Conservation (phyloP, 2,329 filamentous ascomycete genomes). For the Tolypocladium sp. region DNA sequence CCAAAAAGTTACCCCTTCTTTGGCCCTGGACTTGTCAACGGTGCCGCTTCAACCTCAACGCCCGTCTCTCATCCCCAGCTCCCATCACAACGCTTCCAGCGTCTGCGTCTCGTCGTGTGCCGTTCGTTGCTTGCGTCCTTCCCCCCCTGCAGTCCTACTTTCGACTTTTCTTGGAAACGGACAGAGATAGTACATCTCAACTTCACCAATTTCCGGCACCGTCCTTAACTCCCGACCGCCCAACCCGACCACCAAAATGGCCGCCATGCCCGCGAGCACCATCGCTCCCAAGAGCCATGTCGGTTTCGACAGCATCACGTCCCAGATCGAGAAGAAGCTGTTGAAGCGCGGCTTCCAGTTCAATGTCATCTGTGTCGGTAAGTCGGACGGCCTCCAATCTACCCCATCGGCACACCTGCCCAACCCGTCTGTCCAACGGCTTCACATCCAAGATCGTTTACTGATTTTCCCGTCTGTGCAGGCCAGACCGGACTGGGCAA, state of each 20-base stretch:
- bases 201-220: constrained; percentile 12
- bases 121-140: constrained; percentile 3
- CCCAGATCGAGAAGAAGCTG: constrained; percentile 98
- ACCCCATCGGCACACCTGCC: neutral
- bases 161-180: constrained; percentile 26
- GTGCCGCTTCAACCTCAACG: constrained; percentile 3
- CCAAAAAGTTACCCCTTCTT: constrained; percentile 26
- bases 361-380: constrained; percentile 99
- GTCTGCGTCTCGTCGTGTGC: constrained; percentile 1
- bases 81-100: constrained; percentile 2
- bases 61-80: constrained; percentile 1
- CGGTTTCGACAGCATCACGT: constrained; percentile 99
- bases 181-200: constrained; percentile 11
- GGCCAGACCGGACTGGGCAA: constrained; percentile 98
- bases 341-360: constrained; percentile 99
- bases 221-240: neutral
- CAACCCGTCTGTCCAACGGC: neutral
- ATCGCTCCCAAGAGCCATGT: constrained; percentile 95
- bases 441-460: constrained; percentile 5
- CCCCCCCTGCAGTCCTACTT: constrained; percentile 14
- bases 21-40: constrained; percentile 1
- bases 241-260: constrained; percentile 31
- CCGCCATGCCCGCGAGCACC: constrained; percentile 56
- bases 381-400: constrained; percentile 29
- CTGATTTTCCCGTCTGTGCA: constrained; percentile 27